Evolutionary conservation across 1,284 basidiomycete species (phyloP).

Genomic region (Mycosarcoma mackinlayi): DNA sequence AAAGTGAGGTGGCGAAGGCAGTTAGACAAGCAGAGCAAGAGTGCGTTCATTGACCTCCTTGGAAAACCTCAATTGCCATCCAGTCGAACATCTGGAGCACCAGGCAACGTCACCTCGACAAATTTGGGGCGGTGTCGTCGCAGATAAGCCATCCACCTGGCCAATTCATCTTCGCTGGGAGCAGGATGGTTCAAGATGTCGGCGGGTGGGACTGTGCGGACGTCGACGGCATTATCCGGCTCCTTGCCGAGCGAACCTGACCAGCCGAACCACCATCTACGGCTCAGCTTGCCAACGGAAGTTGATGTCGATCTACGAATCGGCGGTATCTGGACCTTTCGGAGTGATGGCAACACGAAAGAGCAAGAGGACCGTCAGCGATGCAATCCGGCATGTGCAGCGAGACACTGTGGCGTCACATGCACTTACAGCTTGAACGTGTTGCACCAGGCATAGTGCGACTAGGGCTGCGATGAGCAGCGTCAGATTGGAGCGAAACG

Average conservation of each 20-base stretch:
- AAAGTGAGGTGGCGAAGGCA: too few species aligned
- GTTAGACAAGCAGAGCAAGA: too few species aligned
- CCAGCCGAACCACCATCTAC: slow-evolving; percentile 9
- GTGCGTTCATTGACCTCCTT: too few species aligned
- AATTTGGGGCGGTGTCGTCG: neutral
- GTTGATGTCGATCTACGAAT: neutral
- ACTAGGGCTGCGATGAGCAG: neutral
- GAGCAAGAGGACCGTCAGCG: too few species aligned
- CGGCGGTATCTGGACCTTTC: neutral
- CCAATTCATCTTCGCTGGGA: neutral
- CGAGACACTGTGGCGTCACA: too few species aligned
- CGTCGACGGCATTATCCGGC: neutral
- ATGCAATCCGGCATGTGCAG: too few species aligned
- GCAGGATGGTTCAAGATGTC: neutral
- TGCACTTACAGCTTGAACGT: slow-evolving; percentile 30
- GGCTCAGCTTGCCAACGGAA: neutral
- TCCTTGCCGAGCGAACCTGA: slow-evolving; percentile 5
- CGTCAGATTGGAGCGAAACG: neutral
- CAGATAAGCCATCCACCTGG: neutral
- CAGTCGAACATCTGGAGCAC: neutral
- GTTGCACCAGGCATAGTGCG: slow-evolving; percentile 6
- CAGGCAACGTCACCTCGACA: neutral
- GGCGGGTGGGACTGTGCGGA: neutral
- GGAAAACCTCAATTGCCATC: too few species aligned
- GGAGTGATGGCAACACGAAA: too few species aligned